Evolutionary conservation across 148 eudicot species (phyloP).

Genomic region (Camellia lanceoleosa): DNA sequence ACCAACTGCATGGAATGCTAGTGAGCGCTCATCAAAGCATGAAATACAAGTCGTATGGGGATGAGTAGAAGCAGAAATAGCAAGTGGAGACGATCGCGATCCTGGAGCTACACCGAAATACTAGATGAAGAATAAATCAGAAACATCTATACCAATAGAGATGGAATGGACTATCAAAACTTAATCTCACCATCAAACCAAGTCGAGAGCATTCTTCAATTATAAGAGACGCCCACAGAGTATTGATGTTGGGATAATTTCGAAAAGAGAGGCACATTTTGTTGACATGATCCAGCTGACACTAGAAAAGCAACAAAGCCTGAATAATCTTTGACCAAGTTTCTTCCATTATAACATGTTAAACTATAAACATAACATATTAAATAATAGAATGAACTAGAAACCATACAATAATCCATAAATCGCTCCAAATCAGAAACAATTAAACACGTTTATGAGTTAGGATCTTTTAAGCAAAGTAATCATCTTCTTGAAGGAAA

Average conservation of each 20-base stretch:
- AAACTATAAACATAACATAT: neutral
- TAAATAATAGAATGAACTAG: neutral
- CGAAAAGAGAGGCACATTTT: constrained; percentile 27
- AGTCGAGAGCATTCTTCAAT: constrained; percentile 93
- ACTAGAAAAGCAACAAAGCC: constrained; percentile 28
- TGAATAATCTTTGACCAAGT: constrained; percentile 4
- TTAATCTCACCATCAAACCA: constrained; percentile 81
- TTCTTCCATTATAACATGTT: neutral
- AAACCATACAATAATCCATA: neutral
- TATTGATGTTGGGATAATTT: constrained; percentile 73
- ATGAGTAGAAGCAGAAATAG: constrained; percentile 88
- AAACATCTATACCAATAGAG: constrained; percentile 11
- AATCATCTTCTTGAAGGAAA: neutral
- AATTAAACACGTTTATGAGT: neutral
- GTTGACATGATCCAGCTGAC: constrained; percentile 32
- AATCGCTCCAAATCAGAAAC: constrained; percentile 6
- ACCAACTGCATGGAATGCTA: constrained; percentile 95
- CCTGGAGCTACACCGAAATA: constrained; percentile 99
- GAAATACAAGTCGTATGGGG: constrained; percentile 66
- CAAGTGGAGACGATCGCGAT: constrained; percentile 91
- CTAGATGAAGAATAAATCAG: constrained; percentile 55
- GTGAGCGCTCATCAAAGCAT: constrained; percentile 93
- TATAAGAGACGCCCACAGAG: constrained; percentile 88
- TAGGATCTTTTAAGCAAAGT: neutral
- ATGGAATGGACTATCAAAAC: constrained; percentile 11